A percentile compares a stretch with the other conserved stretches of the same genome.
Evolutionary conservation across 352 stramenopile species (phyloP).

Genomic region (Pythium scleroteichum): DNA sequence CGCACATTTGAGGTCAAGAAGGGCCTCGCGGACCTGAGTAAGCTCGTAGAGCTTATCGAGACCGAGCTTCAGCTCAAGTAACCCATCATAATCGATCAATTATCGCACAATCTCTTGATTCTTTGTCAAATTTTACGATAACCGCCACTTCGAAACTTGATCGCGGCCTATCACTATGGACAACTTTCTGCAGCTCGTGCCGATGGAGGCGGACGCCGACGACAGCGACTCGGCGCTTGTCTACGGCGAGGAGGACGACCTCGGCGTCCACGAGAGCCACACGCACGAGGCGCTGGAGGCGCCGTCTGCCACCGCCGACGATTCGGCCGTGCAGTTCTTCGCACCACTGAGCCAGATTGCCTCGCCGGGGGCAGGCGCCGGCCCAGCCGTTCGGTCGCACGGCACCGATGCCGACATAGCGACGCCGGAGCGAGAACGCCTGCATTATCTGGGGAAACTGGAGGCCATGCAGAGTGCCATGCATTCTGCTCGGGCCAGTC

Average conservation of each 20-base stretch:
- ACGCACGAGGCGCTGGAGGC: slow-evolving; percentile 33
- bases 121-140: no score
- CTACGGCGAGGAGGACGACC: slow-evolving; percentile 48
- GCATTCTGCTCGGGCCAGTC: slow-evolving; percentile 32
- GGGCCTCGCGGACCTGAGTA: slow-evolving; percentile 76
- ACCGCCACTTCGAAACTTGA: no score
- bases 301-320: slow-evolving; percentile 10
- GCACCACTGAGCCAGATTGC: slow-evolving; percentile 16
- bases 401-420: not conserved
- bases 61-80: slow-evolving; percentile 55
- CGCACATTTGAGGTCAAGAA: slow-evolving; percentile 87
- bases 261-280: slow-evolving; percentile 31
- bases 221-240: slow-evolving; percentile 40
- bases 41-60: slow-evolving; percentile 74
- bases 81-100: slow-evolving; percentile 3
- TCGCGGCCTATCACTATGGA: slow-evolving; percentile 31
- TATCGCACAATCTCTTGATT: no score
- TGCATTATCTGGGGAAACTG: slow-evolving; percentile 41
- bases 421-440: slow-evolving; percentile 40
- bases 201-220: slow-evolving; percentile 38
- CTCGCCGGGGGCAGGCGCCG: not conserved
- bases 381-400: not conserved
- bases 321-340: slow-evolving; percentile 24
- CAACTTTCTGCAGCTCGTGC: slow-evolving; percentile 61
- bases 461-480: slow-evolving; percentile 42